A percentile compares a stretch with the other conserved stretches of the same genome.
Evolutionary conservation across 306 rosid species (phyloP).

Genomic region (Medicago truncatula): MtrunA17r5.0-ANR NC_053048.1:29098501-29099000

Average conservation of each 20-base stretch:
- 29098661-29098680: slow-evolving; percentile 84
- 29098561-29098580: slow-evolving; percentile 69
- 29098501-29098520: not conserved
- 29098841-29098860: not conserved
- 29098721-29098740: slow-evolving; percentile 63
- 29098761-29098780: slow-evolving; percentile 89
- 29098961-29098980: slow-evolving; percentile 66
- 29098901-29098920: not conserved
- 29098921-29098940: slow-evolving; percentile 11
- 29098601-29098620: slow-evolving; percentile 62
- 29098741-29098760: slow-evolving; percentile 78
- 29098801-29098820: slow-evolving; percentile 53
- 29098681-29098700: slow-evolving; percentile 75
- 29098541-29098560: slow-evolving; percentile 44
- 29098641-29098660: slow-evolving; percentile 72
- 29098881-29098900: not conserved
- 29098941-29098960: slow-evolving; percentile 74
- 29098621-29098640: slow-evolving; percentile 79
- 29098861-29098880: too few species aligned
- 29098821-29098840: not conserved
- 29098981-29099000: slow-evolving; percentile 65
- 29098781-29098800: slow-evolving; percentile 63
- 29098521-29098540: not conserved
- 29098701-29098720: slow-evolving; percentile 66
- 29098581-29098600: slow-evolving; percentile 71